Conservation (phyloP, 805 yeast genomes). For the Monosporozyma unispora region DNA sequence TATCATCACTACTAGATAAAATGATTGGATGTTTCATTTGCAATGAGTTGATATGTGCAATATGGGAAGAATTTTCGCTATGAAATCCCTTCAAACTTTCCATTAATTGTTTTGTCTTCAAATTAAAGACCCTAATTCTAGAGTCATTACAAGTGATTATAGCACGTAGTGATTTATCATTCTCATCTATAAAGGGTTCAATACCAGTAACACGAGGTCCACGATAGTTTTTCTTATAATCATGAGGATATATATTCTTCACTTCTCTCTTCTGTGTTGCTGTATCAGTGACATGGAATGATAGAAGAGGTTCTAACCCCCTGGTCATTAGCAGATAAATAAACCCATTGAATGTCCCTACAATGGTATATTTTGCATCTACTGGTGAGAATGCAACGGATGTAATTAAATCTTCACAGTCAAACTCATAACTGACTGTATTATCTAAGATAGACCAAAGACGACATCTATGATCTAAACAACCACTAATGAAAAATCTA, state of each 20-base stretch:
- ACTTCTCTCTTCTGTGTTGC: slow-evolving; percentile 14
- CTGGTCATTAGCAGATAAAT: slow-evolving; percentile 52
- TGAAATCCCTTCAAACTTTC: slow-evolving; percentile 65
- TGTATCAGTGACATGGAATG: slow-evolving; percentile 40
- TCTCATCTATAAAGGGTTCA: slow-evolving; percentile 34
- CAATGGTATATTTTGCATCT: slow-evolving; percentile 47
- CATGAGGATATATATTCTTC: background rate
- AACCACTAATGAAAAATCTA: slow-evolving; percentile 74
- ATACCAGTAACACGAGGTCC: slow-evolving; percentile 73
- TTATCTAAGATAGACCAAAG: slow-evolving; percentile 79
- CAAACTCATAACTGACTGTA: slow-evolving; percentile 49
- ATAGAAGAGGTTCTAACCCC: slow-evolving; percentile 42
- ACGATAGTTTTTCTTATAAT: slow-evolving; percentile 14
- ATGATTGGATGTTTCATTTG: slow-evolving; percentile 23
- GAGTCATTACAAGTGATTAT: slow-evolving; percentile 79
- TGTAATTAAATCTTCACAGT: slow-evolving; percentile 60
- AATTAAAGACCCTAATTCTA: slow-evolving; percentile 55
- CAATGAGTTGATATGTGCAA: slow-evolving; percentile 34
- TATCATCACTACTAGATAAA: slow-evolving; percentile 80
- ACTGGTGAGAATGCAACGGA: slow-evolving; percentile 66
- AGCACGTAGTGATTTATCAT: slow-evolving; percentile 32
- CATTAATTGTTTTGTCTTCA: slow-evolving; percentile 44
- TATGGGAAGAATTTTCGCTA: slow-evolving; percentile 61
- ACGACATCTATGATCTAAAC: slow-evolving; percentile 63
- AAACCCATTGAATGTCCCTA: slow-evolving; percentile 76